Evolutionary conservation across 768 basidiomycete genomes (phyloP), one percentile per base, ranked within the genome.

Genomic region (Leucocoprinus birnbaumii): DNA sequence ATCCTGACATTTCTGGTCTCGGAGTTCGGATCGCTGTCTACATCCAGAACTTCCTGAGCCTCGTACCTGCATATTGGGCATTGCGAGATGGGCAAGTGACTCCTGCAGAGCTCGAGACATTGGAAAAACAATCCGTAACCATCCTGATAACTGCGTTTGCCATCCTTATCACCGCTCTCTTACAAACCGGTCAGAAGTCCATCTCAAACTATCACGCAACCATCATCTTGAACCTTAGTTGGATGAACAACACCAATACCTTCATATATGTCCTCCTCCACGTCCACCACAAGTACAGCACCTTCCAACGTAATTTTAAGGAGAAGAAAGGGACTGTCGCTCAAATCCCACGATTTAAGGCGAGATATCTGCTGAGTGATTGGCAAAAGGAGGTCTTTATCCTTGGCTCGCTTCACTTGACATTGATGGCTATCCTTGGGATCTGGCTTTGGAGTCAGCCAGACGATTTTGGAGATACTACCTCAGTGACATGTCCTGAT

Each of bases 1-100:
- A 55, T 34, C 47, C 48, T 3, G 48, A 55, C 27, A 55, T 55
- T 26, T 18, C 62, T n/a, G 65, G 65, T 10, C 59, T 66, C 31
- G 65, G 66, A 7, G 64, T 68, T 16, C 65, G 67, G 16, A 47
- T 53, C 5, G 61, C 68, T 0, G 63, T 66, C 27, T 70, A 70
- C 52, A 48, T 55, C 2, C 69, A 68, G 40, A 65, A 60, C 41
- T 35, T 67, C 1, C 55, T 67, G 25, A 57, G 60, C 37, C 64
- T 68, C 40, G 48, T 62, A 3, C 63, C 65, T 1, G 62, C 63
- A 4, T 2, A 66, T 14, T 59, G 40, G 11, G 59, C 61, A 9
- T 59, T 65, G 13, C 46, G 34, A 14, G 64, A 67, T 34, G 52
- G 61, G 13, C 16, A 63, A 16, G 60, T 70, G 8, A 45, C 59